A percentile compares a stretch with the other conserved stretches of the same genome.
Evolutionary conservation across 306 rosid genomes (phyloP).

Genomic region (Vigna radiata): DNA sequence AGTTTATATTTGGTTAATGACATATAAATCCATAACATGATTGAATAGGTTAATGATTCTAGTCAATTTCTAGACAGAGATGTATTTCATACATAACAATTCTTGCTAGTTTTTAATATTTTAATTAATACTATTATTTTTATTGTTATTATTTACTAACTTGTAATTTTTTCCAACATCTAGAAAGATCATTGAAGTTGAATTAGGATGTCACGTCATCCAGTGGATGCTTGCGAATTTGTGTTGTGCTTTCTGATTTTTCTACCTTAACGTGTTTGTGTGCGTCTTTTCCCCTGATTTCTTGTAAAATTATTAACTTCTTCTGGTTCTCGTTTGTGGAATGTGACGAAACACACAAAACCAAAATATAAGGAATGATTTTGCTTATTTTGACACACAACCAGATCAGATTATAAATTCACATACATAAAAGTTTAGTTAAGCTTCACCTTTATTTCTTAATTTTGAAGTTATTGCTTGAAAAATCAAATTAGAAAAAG

Average conservation of each 20-base stretch:
- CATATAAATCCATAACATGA: neutral
- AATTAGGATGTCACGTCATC: conserved; percentile 34
- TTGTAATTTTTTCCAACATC: conserved; percentile 27
- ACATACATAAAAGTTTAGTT: too few relatives aligned
- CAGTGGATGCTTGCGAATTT: conserved; percentile 42
- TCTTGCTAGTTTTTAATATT: too few relatives aligned
- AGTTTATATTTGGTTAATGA: neutral
- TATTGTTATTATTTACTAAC: too few relatives aligned
- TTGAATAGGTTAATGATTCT: neutral
- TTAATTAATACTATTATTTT: neutral
- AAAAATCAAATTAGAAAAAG: too few relatives aligned
- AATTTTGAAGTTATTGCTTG: too few relatives aligned
- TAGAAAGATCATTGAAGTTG: conserved; percentile 15
- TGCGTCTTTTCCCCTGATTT: conserved; percentile 39
- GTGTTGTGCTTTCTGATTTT: conserved; percentile 6
- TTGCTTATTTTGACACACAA: neutral
- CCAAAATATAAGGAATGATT: neutral
- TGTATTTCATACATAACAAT: neutral
- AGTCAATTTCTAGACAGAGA: conserved; percentile 5
- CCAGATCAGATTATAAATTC: neutral
- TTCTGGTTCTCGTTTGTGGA: neutral
- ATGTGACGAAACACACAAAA: conserved; percentile 14
- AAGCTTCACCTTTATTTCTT: too few relatives aligned
- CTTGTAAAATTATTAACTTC: conserved; percentile 38
- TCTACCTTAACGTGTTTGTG: conserved; percentile 1